These are phyloP conservation scores for Aspergillus fischeri DNA, from an alignment of 2,329 filamentous ascomycete species.

Conservation along the genomic window DNA sequence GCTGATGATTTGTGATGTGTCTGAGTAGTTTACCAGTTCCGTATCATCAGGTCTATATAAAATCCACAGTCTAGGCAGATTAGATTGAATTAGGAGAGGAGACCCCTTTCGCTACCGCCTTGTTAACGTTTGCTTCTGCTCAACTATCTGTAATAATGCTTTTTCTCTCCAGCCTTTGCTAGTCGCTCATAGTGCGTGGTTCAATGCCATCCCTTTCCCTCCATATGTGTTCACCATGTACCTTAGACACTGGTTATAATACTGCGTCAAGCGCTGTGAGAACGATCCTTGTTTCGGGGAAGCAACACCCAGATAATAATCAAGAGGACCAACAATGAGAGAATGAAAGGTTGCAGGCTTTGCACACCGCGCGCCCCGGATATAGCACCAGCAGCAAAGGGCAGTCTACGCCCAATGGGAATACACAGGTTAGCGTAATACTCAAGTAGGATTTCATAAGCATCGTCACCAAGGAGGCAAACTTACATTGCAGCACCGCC, in stretches of 20 bases:
- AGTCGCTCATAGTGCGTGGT: not conserved
- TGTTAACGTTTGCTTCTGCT: no score
- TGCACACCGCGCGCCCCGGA: slow-evolving; percentile 55
- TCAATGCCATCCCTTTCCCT: not conserved
- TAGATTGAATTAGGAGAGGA: no score
- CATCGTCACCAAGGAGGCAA: not conserved
- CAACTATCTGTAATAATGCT: no score
- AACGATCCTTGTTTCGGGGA: not conserved
- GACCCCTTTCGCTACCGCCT: no score
- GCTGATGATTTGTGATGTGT: not conserved
- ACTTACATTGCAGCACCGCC: slow-evolving; percentile 57
- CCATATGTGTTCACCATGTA: not conserved
- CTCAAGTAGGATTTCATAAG: not conserved
- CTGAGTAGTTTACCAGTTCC: no score
- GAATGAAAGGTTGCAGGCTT: slow-evolving; percentile 54
- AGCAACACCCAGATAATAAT: not conserved
- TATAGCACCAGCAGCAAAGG: slow-evolving; percentile 66
- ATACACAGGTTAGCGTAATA: not conserved
- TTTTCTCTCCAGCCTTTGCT: no score
- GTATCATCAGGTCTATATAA: no score
- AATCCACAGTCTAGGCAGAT: no score
- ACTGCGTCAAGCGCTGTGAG: not conserved
- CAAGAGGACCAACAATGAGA: slow-evolving; percentile 41
- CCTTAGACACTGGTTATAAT: not conserved
- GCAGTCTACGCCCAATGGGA: slow-evolving; percentile 33